Conservation (phyloP, 2,329 filamentous ascomycete genomes). For the Drechslera avenae region DNA sequence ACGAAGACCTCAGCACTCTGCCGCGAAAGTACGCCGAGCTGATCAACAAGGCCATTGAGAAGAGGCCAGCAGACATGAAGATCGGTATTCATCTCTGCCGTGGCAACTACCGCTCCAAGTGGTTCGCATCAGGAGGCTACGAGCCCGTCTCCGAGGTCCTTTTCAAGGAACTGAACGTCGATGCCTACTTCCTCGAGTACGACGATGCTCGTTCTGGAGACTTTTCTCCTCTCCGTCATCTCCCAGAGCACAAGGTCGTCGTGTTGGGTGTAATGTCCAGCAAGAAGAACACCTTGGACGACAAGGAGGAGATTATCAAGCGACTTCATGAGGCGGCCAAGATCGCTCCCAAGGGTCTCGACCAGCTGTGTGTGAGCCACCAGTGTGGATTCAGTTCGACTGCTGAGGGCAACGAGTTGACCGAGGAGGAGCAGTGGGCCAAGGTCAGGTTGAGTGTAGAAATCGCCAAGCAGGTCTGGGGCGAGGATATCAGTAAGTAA, state of each 20-base stretch:
- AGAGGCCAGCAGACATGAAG: slow-evolving; percentile 60
- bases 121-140: slow-evolving; percentile 64
- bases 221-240: slow-evolving; percentile 60
- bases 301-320: slow-evolving; percentile 50
- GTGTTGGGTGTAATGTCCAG: slow-evolving; percentile 62
- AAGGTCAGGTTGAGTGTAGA: slow-evolving; percentile 61
- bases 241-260: slow-evolving; percentile 61
- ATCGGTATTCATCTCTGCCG: slow-evolving; percentile 63
- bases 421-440: slow-evolving; percentile 63
- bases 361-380: slow-evolving; percentile 62
- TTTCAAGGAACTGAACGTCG: slow-evolving; percentile 62
- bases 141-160: slow-evolving; percentile 64
- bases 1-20: slow-evolving; percentile 57
- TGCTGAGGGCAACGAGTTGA: slow-evolving; percentile 62
- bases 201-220: slow-evolving; percentile 62
- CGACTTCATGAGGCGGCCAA: slow-evolving; percentile 46
- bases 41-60: slow-evolving; percentile 60
- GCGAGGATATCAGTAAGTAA: slow-evolving; percentile 50
- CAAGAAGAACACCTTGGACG: slow-evolving; percentile 64
- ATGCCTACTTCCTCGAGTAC: slow-evolving; percentile 66
- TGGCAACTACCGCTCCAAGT: slow-evolving; percentile 62
- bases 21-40: slow-evolving; percentile 60
- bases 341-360: slow-evolving; percentile 58
- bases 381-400: slow-evolving; percentile 65
- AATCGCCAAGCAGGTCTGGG: slow-evolving; percentile 64